Percentiles rank a stretch among this genome's conserved stretches.
Conservation (phyloP, 2,329 filamentous ascomycete genomes). For the Harringtonia lauricola region DNA sequence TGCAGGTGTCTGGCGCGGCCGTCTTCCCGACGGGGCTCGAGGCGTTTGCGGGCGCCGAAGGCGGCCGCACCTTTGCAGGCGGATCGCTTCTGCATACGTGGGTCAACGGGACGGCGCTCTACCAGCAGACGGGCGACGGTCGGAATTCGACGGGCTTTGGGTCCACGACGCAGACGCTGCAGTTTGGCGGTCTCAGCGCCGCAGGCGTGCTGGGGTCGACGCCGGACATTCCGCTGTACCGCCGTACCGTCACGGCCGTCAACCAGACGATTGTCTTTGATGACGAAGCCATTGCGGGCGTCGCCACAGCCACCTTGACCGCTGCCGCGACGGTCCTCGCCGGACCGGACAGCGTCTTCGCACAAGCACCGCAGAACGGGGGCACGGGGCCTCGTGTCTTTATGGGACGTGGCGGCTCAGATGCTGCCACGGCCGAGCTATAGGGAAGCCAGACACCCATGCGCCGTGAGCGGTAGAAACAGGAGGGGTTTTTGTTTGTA, state of each 20-base stretch:
- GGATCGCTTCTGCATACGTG: constrained; percentile 35
- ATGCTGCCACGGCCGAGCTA: constrained; percentile 1
- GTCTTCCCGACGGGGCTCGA: constrained; percentile 50
- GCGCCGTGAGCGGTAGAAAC: too few relatives aligned
- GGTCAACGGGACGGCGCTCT: constrained; percentile 47
- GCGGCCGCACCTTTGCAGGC: constrained; percentile 7
- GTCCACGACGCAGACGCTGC: constrained; percentile 43
- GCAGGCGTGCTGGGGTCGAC: constrained; percentile 12
- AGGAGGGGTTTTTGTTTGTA: too few relatives aligned
- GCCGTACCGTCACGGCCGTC: constrained; percentile 40
- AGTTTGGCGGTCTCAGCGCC: constrained; percentile 33
- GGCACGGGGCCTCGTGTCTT: constrained; percentile 8
- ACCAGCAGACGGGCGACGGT: constrained; percentile 33
- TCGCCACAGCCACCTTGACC: neutral
- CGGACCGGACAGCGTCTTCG: neutral
- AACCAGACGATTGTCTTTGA: constrained; percentile 38
- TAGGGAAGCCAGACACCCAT: too few relatives aligned
- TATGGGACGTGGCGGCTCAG: constrained; percentile 5
- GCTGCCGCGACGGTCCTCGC: neutral
- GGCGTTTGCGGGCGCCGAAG: constrained; percentile 34
- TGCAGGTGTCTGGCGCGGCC: constrained; percentile 25
- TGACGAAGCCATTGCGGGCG: constrained; percentile 7
- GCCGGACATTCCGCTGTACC: constrained; percentile 37
- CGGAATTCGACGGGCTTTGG: constrained; percentile 39
- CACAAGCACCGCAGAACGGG: constrained; percentile 6